Base-by-base conservation (phyloP, 208 protist species). In the Blechomonas ayalai region DNA sequence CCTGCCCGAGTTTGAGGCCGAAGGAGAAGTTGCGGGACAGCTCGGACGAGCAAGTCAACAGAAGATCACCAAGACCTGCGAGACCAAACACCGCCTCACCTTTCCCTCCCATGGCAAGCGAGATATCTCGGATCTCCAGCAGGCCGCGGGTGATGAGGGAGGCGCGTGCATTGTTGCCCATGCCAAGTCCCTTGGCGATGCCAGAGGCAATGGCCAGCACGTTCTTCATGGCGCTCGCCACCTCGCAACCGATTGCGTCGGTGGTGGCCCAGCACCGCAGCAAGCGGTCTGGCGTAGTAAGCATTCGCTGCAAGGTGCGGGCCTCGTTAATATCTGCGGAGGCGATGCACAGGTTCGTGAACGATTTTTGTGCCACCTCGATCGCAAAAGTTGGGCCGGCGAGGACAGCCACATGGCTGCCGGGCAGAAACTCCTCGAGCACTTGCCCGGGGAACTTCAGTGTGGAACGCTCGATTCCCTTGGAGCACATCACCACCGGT, bases 141-240 rank as follows among this genome's bases (percentile, higher is more conserved):
- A 92, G 63, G 12, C 81, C 84, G 22, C 84, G 68, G 18, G 72
- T 58, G 50, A 95, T 92, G 25, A 95, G 65, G 27, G 73, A 72
- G 15, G 83, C 83, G 16, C 83, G 74, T 18, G 79, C 81, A 58
- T 93, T 88, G 34, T 56, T 35, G 24, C 74, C 83, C 43, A 80
- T 73, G 41, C 75, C 80, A 26, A 91, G 74, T 13, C 82, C 84
- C 28, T 52, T 67, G 25, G 72, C 37, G 20, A 80, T 50, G 33
- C 84, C 88, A 18, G 84, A 89, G 31, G 73, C 81, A 59, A 92
- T 93, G 45, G 79, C 82, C 37, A 95, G 59, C 18, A 96, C 86
- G 67, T 95, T 95, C 67, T 94, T 93, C 23, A 95, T 40, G n/a
- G 90, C 84, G 56, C 86, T 90, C 37, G 79, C 67, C 20, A 95